Conservation (phyloP, 192 early-diverging fungal species). For the Polychytrium aggregatum region DNA sequence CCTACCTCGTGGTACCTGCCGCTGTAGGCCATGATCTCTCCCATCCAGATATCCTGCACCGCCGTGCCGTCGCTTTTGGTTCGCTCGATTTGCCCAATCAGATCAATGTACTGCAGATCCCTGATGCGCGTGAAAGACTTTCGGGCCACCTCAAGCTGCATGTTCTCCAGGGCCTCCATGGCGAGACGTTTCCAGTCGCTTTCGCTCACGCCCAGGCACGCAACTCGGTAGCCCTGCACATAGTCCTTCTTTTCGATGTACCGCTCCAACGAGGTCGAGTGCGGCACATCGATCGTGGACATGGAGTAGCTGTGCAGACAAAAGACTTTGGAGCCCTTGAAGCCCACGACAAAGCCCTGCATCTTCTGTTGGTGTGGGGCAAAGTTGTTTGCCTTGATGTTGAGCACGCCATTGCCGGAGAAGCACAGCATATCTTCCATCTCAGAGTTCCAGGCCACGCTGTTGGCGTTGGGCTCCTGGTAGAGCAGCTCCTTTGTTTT, state of each 20-base stretch:
- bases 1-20: conserved; percentile 41
- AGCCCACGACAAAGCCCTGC: conserved; percentile 46
- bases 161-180: conserved; percentile 29
- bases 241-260: conserved; percentile 39
- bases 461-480: conserved; percentile 46
- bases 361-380: conserved; percentile 37
- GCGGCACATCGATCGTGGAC: conserved; percentile 38
- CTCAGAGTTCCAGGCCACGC: conserved; percentile 48
- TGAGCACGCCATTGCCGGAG: conserved; percentile 31
- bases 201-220: conserved; percentile 45
- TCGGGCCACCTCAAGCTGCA: conserved; percentile 34
- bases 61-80: conserved; percentile 24
- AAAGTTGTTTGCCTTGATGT: conserved; percentile 40
- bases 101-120: conserved; percentile 33
- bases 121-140: conserved; percentile 33
- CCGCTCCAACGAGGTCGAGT: conserved; percentile 32
- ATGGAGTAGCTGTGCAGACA: conserved; percentile 38
- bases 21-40: conserved; percentile 31
- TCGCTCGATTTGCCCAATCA: conserved; percentile 21
- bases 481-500: conserved; percentile 40
- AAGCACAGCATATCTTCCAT: conserved; percentile 42
- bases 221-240: conserved; percentile 30
- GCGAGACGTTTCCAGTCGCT: conserved; percentile 41
- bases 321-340: conserved; percentile 44
- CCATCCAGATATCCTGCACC: conserved; percentile 27